These are phyloP conservation scores for Lichtheimia ornata DNA, from an alignment of 371 early-diverging fungal genomes.

Conservation along the genomic window DNA sequence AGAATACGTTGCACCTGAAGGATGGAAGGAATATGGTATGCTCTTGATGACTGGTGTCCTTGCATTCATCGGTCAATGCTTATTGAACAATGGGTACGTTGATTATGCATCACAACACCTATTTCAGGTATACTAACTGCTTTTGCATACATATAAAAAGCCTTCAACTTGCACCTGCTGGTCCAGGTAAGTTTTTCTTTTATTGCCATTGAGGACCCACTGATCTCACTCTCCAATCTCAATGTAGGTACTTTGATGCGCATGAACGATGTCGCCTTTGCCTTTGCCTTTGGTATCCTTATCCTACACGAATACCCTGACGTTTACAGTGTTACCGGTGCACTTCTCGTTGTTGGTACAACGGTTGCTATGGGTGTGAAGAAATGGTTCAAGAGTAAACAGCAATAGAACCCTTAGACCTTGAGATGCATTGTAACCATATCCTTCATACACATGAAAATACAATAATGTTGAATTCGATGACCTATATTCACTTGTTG, in stretches of 20 bases:
- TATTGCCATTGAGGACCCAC: too few species aligned
- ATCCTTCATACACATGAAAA: too few species aligned
- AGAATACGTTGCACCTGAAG: slow-evolving; percentile 21
- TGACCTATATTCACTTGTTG: too few species aligned
- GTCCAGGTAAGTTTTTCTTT: slow-evolving; percentile 45
- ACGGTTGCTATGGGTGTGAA: slow-evolving; percentile 63
- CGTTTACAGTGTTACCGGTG: slow-evolving; percentile 54
- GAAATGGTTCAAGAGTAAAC: slow-evolving; percentile 38
- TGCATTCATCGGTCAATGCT: slow-evolving; percentile 73
- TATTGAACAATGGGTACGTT: slow-evolving; percentile 63
- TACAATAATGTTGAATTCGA: too few species aligned
- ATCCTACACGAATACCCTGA: slow-evolving; percentile 70
- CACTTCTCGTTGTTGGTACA: slow-evolving; percentile 59
- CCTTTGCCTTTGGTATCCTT: slow-evolving; percentile 69
- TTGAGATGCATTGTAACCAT: too few species aligned
- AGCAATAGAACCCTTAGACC: too few species aligned
- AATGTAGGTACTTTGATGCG: slow-evolving; percentile 63
- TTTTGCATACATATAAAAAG: slow-evolving; percentile 12
- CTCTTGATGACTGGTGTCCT: slow-evolving; percentile 52
- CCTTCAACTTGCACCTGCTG: slow-evolving; percentile 72
- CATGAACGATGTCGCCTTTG: slow-evolving; percentile 76
- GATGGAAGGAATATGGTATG: slow-evolving; percentile 27
- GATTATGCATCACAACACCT: neutral
- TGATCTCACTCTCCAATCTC: too few species aligned
- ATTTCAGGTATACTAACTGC: too few species aligned